Evolutionary conservation across 805 yeast genomes (phyloP).

Genomic region (Sungouiella blattae): DNA sequence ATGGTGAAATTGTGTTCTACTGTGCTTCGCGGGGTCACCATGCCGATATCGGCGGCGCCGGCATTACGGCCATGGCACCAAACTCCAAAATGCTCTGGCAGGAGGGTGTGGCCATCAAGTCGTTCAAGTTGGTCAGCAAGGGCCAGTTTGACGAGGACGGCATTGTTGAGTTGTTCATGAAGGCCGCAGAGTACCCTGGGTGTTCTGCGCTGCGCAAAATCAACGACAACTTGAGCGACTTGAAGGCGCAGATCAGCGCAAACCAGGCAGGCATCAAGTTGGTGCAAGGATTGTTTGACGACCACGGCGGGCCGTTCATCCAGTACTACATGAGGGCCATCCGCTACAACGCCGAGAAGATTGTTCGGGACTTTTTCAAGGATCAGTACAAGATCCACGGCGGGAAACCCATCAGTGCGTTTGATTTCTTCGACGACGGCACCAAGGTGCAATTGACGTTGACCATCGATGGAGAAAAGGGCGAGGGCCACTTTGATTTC

Average conservation of each 20-base stretch:
- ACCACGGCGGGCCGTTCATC: constrained; percentile 13
- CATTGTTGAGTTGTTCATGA: constrained; percentile 57
- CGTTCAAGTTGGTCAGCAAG: constrained; percentile 66
- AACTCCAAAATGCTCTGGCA: constrained; percentile 79
- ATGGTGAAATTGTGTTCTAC: constrained; percentile 59
- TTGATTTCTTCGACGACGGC: constrained; percentile 80
- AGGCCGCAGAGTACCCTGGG: constrained; percentile 79
- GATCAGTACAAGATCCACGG: constrained; percentile 16
- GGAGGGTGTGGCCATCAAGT: constrained; percentile 86
- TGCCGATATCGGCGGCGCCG: constrained; percentile 94
- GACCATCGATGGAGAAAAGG: constrained; percentile 43
- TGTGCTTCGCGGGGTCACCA: constrained; percentile 95
- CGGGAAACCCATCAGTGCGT: constrained; percentile 7
- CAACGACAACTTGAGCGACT: constrained; percentile 71
- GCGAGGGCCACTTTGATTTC: constrained; percentile 76
- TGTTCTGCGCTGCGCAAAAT: constrained; percentile 86
- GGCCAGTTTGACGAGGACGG: constrained; percentile 76
- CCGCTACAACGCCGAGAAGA: constrained; percentile 15
- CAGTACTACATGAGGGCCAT: constrained; percentile 15
- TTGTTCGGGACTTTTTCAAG: constrained; percentile 13
- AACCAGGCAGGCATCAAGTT: constrained; percentile 13
- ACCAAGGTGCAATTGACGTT: constrained; percentile 59
- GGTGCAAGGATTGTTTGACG: constrained; percentile 12
- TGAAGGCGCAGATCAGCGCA: constrained; percentile 38
- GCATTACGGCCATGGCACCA: constrained; percentile 96